Evolutionary conservation across 257 asterid genomes (phyloP), one percentile per base, ranked within the genome.

Genomic region (Penstemon barbatus): DNA sequence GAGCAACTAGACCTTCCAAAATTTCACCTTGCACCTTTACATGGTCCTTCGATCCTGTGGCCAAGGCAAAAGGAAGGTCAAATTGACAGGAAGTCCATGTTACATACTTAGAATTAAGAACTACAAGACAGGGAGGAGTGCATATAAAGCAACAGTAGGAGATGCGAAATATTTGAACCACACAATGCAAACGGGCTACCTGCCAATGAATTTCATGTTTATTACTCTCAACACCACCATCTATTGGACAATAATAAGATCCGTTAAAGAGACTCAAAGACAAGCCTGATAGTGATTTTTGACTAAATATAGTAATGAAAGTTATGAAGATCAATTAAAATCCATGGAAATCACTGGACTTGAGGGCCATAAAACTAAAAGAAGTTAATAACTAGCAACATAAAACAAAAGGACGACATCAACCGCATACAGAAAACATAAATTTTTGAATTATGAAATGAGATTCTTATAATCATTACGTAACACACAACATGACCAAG

Each of bases 1-100:
- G 95, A 77, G 96, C 96, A 66, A 93, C 99, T 62, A 93, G 92
- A 64, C 99, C 99, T 82, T 93, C 99, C 86, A 93, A 84, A 74
- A 93, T 90, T 82, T 93, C 99, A 49, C 99, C 99, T 81, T 93
- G 99, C 78, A 76, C 95, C 81, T 80, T 78, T 69, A 80, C 70
- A 77, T 93, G 99, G 72, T 93, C 99, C 78, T 81, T 88, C 43
- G 96, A 88, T 74, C 92, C 99, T 93, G 89, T 76, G 68, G 62
- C 51, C 62, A 66, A 71, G 12, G 68, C 25, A 66, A 57, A 60
- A 52, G 13, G 44, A 46, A 63, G 40, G 54, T 78, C 57, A 75
- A 65, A 51, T 65, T 63, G n/a, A 15, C 42, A 15, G 38, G 18
- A 0, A 18, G 57, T 15, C 41, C 61, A 8, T 36, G 37, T 57